Evolutionary conservation across 2,329 filamentous ascomycete genomes (phyloP).

Genomic region (Ophiosphaerella korrae): DNA sequence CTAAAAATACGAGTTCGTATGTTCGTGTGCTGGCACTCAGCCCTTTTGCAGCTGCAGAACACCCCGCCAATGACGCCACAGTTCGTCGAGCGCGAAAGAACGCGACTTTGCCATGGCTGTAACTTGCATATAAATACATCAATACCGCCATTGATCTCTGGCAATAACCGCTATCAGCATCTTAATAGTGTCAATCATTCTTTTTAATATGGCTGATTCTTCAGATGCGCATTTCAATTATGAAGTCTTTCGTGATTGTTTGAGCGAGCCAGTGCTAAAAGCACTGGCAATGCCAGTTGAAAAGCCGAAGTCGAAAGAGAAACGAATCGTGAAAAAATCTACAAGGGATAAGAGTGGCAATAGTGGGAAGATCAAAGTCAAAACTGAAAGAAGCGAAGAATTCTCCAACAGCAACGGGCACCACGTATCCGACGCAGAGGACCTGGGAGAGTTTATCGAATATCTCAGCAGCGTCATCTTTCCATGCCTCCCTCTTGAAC

Average conservation of each 20-base stretch:
- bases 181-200: background rate
- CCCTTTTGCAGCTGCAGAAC: slow-evolving; percentile 13
- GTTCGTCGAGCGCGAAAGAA: slow-evolving; percentile 19
- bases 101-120: slow-evolving; percentile 27
- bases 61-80: slow-evolving; percentile 19
- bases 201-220: slow-evolving; percentile 31
- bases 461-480: slow-evolving; percentile 77
- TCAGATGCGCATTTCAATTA: slow-evolving; percentile 60
- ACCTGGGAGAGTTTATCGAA: slow-evolving; percentile 79
- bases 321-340: slow-evolving; percentile 35
- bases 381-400: slow-evolving; percentile 5
- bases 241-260: slow-evolving; percentile 73
- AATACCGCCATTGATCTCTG: slow-evolving; percentile 12
- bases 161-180: slow-evolving; percentile 3
- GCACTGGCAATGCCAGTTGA: slow-evolving; percentile 56
- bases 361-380: slow-evolving; percentile 7
- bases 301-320: slow-evolving; percentile 53
- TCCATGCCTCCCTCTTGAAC: slow-evolving; percentile 62
- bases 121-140: slow-evolving; percentile 17
- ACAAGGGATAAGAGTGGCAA: slow-evolving; percentile 38
- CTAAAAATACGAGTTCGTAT: slow-evolving; percentile 11
- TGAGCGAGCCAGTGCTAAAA: slow-evolving; percentile 71
- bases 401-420: slow-evolving; percentile 4
- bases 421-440: slow-evolving; percentile 59
- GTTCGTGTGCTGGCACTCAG: slow-evolving; percentile 6